These are phyloP conservation scores for Glycyrrhiza uralensis DNA, from an alignment of 306 rosid genomes.

Conservation along the genomic window DNA sequence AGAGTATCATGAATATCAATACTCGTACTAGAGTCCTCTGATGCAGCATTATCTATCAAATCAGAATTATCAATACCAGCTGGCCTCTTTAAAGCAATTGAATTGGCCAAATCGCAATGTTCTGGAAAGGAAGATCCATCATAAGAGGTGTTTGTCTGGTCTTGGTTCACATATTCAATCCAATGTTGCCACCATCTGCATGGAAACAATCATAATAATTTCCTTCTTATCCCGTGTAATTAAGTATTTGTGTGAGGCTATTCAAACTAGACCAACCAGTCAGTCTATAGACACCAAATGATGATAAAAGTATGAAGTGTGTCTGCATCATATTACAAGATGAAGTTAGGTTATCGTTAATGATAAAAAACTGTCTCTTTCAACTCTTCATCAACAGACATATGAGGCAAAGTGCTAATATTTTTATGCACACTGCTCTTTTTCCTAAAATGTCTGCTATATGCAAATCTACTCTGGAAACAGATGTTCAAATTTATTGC, in stretches of 20 bases:
- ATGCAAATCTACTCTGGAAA: background rate
- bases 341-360: background rate
- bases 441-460: background rate
- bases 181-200: slow-evolving; percentile 98
- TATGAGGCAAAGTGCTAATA: background rate
- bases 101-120: slow-evolving; percentile 59
- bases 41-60: slow-evolving; percentile 60
- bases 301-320: background rate
- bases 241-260: background rate
- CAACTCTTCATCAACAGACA: background rate
- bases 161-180: slow-evolving; percentile 97
- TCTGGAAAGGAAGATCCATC: slow-evolving; percentile 69
- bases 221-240: background rate
- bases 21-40: slow-evolving; percentile 56
- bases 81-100: slow-evolving; percentile 67
- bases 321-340: background rate
- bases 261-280: slow-evolving; percentile 21
- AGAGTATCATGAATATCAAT: slow-evolving; percentile 76
- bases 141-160: slow-evolving; percentile 58
- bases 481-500: background rate
- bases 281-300: slow-evolving; percentile 16
- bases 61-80: slow-evolving; percentile 81
- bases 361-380: background rate
- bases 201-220: slow-evolving; percentile 18
- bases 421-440: background rate